These are phyloP conservation scores for Leucosporidium yakuticum DNA, from an alignment of 768 basidiomycete species.

Conservation along the genomic window DNA sequence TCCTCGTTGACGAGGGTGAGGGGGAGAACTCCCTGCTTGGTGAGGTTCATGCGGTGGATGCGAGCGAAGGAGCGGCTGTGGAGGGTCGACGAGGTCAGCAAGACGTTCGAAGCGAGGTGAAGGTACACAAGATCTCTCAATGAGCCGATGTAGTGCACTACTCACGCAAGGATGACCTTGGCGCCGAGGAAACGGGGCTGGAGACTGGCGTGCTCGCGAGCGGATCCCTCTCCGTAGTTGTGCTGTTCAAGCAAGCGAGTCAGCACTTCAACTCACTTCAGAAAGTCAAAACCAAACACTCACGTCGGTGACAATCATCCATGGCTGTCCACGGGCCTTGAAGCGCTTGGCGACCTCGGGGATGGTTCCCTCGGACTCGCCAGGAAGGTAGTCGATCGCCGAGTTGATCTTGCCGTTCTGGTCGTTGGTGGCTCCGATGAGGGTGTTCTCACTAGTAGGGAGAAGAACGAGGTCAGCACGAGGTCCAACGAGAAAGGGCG, in stretches of 20 bases:
- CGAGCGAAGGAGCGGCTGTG: constrained; percentile 79
- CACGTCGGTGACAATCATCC: constrained; percentile 86
- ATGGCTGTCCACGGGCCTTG: constrained; percentile 74
- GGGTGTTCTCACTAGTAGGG: constrained; percentile 31
- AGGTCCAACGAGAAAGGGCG: neutral
- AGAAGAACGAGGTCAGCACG: neutral
- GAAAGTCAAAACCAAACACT: constrained; percentile 23
- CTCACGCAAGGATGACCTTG: constrained; percentile 39
- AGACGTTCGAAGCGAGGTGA: constrained; percentile 41
- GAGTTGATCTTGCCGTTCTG: constrained; percentile 89
- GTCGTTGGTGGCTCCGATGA: constrained; percentile 57
- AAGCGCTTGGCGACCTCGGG: constrained; percentile 85
- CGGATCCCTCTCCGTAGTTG: constrained; percentile 96
- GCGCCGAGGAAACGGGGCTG: constrained; percentile 65
- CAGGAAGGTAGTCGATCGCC: constrained; percentile 67
- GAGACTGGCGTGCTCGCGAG: constrained; percentile 93
- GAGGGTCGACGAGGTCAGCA: neutral
- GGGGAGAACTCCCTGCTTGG: constrained; percentile 97
- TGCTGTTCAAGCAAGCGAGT: constrained; percentile 30
- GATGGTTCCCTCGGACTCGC: constrained; percentile 63
- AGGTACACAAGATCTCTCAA: too few species aligned
- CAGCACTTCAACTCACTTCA: neutral
- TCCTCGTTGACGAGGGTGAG: constrained; percentile 84
- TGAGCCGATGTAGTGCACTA: too few species aligned
- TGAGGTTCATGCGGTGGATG: constrained; percentile 61